Evolutionary conservation across 1,139 yeast genomes (phyloP).

Genomic region (Scheffersomyces stambukii): DNA sequence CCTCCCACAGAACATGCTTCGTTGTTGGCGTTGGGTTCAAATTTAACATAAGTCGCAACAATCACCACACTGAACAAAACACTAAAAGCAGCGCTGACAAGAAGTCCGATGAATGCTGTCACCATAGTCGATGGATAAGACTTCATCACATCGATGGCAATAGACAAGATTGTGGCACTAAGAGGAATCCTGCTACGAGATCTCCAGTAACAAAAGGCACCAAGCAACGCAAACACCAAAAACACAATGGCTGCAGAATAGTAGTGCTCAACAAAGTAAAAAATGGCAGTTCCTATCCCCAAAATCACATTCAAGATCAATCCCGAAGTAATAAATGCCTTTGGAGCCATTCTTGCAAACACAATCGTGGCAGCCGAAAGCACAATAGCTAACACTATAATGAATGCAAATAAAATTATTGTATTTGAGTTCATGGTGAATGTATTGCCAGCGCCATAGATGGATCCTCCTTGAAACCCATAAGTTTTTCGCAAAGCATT

Average conservation of each 20-base stretch:
- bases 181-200: slow-evolving; percentile 66
- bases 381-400: slow-evolving; percentile 57
- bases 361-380: slow-evolving; percentile 54
- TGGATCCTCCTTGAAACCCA: slow-evolving; percentile 59
- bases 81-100: slow-evolving; percentile 62
- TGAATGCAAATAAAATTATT: slow-evolving; percentile 64
- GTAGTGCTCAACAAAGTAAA: slow-evolving; percentile 58
- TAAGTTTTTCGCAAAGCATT: slow-evolving; percentile 57
- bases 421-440: slow-evolving; percentile 74
- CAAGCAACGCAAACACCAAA: slow-evolving; percentile 55
- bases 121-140: slow-evolving; percentile 64
- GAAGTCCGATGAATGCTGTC: slow-evolving; percentile 60
- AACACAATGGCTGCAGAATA: slow-evolving; percentile 81
- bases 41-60: slow-evolving; percentile 75
- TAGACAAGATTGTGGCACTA: slow-evolving; percentile 69
- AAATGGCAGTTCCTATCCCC: slow-evolving; percentile 74
- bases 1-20: slow-evolving; percentile 45
- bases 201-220: slow-evolving; percentile 72
- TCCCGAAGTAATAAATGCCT: slow-evolving; percentile 65
- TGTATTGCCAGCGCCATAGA: slow-evolving; percentile 49
- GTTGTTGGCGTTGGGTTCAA: slow-evolving; percentile 39
- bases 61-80: slow-evolving; percentile 63
- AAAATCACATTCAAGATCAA: slow-evolving; percentile 62
- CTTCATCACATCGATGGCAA: slow-evolving; percentile 73
- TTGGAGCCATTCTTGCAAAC: slow-evolving; percentile 63